Evolutionary conservation across 805 yeast genomes (phyloP).

Genomic region (Candida dajiaensis): DNA sequence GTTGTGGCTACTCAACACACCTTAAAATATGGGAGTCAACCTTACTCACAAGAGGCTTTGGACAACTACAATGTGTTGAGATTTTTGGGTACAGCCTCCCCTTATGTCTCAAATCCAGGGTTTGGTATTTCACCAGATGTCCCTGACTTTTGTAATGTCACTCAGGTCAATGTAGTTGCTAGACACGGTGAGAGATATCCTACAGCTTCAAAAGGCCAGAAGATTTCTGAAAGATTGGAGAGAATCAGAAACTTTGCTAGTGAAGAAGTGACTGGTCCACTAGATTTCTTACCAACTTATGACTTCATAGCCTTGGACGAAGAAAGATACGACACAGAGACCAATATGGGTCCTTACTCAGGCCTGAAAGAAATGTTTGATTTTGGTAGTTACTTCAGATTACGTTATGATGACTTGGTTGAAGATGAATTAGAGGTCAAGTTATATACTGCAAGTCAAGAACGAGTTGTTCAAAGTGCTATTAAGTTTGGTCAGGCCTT

Average conservation of each 20-base stretch:
- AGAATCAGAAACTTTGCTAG: conserved; percentile 34
- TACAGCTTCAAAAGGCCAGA: conserved; percentile 18
- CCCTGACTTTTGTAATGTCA: conserved; percentile 44
- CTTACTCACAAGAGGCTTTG: conserved; percentile 25
- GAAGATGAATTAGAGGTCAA: conserved; percentile 30
- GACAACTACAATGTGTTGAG: conserved; percentile 43
- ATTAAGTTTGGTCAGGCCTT: conserved; percentile 55
- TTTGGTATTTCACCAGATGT: conserved; percentile 46
- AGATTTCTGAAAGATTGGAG: conserved; percentile 9
- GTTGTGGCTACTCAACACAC: neutral
- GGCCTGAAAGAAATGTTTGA: conserved; percentile 45
- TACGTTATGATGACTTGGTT: conserved; percentile 42
- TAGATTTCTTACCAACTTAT: conserved; percentile 33
- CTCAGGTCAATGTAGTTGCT: conserved; percentile 46
- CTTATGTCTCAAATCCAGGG: conserved; percentile 44
- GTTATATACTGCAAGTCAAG: conserved; percentile 49
- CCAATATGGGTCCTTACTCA: conserved; percentile 42
- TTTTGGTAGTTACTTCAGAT: conserved; percentile 44
- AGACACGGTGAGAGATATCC: conserved; percentile 62
- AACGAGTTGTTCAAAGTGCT: conserved; percentile 52
- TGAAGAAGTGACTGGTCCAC: conserved; percentile 9
- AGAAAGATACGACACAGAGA: conserved; percentile 44
- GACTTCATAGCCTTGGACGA: conserved; percentile 35
- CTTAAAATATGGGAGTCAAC: conserved; percentile 5
- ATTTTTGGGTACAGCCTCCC: conserved; percentile 48